Evolutionary conservation across 169 alveolate species (phyloP), one percentile per base, ranked within the genome.

Genomic region (Plasmodium falciparum): DNA sequence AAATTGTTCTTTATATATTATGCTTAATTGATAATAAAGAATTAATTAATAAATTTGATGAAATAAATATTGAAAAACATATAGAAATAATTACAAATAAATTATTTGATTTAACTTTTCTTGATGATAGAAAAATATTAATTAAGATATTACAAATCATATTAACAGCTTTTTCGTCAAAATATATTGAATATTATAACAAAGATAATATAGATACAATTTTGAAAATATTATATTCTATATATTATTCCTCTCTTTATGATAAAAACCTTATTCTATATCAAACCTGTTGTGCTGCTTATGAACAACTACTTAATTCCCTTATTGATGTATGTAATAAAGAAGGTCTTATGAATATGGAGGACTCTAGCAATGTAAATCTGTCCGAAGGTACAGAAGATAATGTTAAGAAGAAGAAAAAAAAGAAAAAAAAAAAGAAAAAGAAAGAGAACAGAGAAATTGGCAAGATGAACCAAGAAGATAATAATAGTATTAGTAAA

Each of bases 281-380:
- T 56, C 73, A 80, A 56, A 80, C 90, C 50, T 80, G 85, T 58
- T 80, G 90, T 70, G 90, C 74, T 39, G 83, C 90, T 6, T 80
- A 69, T n/a, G 26, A 80, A 47, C 90, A 80, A 43, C 20, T 80
- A 1, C 90, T 80, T 45, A 80, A 80, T 58, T 80, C 90, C 3
- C 63, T 80, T 15, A 80, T 69, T 29, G 90, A 80, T 80, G 63
- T 80, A 62, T 80, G 90, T 29, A 80, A 80, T 33, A 69, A 72
- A 52, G 90, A 80, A 49, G 45, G 33, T 26, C 26, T 22, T 20
- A 47, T 54, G 39, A 49, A 72, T 59, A n/a, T 8, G 4, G 45
- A 22, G 29, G 67, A 45, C 11, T 6, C 33, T 49, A 52, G 9
- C 7, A 8, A 11, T 70, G 1, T n/a, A 49, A 49, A 9, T 13